Evolutionary conservation across 164 flowering plant genomes (phyloP), one percentile per base, ranked within the genome.

Genomic region (Aristolochia contorta): DNA sequence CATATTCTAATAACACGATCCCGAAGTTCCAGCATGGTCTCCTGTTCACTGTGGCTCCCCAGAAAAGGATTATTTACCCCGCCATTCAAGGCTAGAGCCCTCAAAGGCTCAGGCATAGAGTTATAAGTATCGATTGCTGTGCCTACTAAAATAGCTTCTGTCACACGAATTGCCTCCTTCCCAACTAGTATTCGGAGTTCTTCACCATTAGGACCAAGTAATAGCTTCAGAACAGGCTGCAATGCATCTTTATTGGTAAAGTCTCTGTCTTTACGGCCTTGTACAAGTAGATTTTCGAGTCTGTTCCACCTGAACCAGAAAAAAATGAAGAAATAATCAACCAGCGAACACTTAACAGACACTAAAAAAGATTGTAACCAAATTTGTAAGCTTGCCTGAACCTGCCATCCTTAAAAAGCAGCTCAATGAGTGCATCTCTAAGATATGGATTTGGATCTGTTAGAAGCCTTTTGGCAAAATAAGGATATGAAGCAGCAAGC

Each of bases 391-490:
- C 87, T 74, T 79, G 65, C 98, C 98, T 89, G 74, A 93, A 93
- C 68, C 56, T 93, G 49, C 96, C 94, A 74, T 90, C 97, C 79
- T 93, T 93, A 68, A 93, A 93, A 57, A 93, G 84, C 78, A 93
- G 72, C 84, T 93, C 97, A 69, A 93, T 75, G 27, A 93, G 85
- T 65, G 97, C 98, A 83, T 93, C 98, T 78, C 98, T 84, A 59
- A 93, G 94, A 68, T 93, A 93, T 19, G 97, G 98, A 76, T 90
- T 88, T 59, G 94, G 90, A 80, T 93, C 98, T 6, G 98, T 93
- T 47, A 93, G 89, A 69, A 93, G 96, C 76, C 97, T 90, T 77
- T 93, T 93, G 46, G 98, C 98, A 78, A 93, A 93, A 73, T 93
- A 93, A 22, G 98, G 98, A 78, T 93, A 93, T 53, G 98, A 93